Conservation (phyloP, 1,284 basidiomycete genomes). For the Wallemia hederae region DNA sequence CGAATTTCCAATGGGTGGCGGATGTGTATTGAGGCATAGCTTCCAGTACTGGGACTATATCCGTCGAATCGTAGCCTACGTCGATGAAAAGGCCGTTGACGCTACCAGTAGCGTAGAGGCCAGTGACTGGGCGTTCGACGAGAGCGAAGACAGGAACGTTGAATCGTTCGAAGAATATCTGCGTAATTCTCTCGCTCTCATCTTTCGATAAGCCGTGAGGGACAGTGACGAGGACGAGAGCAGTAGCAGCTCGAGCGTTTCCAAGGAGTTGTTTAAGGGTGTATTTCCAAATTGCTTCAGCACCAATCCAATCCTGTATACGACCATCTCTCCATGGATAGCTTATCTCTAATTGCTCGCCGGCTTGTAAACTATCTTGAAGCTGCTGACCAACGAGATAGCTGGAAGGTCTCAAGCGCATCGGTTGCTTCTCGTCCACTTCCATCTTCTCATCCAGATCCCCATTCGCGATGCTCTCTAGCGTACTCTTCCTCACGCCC, state of each 20-base stretch:
- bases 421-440: slow-evolving; percentile 4
- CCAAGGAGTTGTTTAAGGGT: not conserved
- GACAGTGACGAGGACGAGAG: slow-evolving; percentile 47
- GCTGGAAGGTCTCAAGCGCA: slow-evolving; percentile 28
- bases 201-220: slow-evolving; percentile 37
- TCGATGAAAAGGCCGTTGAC: slow-evolving; percentile 59
- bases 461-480: not conserved
- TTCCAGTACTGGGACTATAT: slow-evolving; percentile 52
- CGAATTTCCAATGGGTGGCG: slow-evolving; percentile 31
- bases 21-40: slow-evolving; percentile 34
- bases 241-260: slow-evolving; percentile 13
- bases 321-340: slow-evolving; percentile 59
- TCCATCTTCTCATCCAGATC: slow-evolving; percentile 4
- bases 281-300: slow-evolving; percentile 63
- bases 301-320: slow-evolving; percentile 58
- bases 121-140: slow-evolving; percentile 54
- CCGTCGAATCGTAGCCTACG: slow-evolving; percentile 43
- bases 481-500: not conserved
- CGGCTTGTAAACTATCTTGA: slow-evolving; percentile 41
- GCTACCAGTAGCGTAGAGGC: slow-evolving; percentile 50
- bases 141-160: slow-evolving; percentile 63
- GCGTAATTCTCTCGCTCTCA: slow-evolving; percentile 43
- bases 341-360: slow-evolving; percentile 38
- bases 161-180: slow-evolving; percentile 83
- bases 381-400: slow-evolving; percentile 61